Conservation (phyloP, 805 yeast genomes). For the Yarrowia sp. region DNA sequence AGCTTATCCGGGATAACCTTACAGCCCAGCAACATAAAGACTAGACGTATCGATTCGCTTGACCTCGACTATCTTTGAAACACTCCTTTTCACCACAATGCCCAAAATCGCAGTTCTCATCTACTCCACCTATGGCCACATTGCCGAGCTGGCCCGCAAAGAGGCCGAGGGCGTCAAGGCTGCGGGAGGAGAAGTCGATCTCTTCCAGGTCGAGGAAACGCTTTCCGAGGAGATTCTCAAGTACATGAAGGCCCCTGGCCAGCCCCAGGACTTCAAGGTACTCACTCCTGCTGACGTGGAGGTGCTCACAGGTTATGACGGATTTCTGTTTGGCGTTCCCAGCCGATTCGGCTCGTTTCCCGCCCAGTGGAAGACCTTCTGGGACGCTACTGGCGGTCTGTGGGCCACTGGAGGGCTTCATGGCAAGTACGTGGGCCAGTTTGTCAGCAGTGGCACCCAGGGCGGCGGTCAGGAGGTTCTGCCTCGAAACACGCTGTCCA, state of each 20-base stretch:
- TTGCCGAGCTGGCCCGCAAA: conserved; percentile 62
- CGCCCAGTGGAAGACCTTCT: conserved; percentile 71
- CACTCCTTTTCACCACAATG: neutral
- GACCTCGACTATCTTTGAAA: too few species aligned
- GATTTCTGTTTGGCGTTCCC: conserved; percentile 79
- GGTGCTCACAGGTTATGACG: conserved; percentile 64
- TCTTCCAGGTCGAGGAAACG: conserved; percentile 77
- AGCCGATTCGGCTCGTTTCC: conserved; percentile 82
- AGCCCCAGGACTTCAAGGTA: conserved; percentile 49
- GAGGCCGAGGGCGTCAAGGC: conserved; percentile 64
- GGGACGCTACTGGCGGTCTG: conserved; percentile 73
- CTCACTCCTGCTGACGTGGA: conserved; percentile 61
- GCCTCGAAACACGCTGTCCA: conserved; percentile 57
- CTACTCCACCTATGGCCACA: conserved; percentile 79
- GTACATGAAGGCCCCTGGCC: conserved; percentile 52
- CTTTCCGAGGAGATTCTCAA: conserved; percentile 55
- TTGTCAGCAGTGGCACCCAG: conserved; percentile 67
- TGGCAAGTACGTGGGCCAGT: conserved; percentile 73
- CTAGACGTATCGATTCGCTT: too few species aligned
- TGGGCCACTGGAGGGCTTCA: conserved; percentile 72
- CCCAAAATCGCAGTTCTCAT: conserved; percentile 47
- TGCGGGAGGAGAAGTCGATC: conserved; percentile 65
- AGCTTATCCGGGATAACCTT: neutral
- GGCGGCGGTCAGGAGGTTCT: conserved; percentile 86
- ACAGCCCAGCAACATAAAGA: conserved; percentile 6